These are phyloP conservation scores for Pichia sp. DNA, from an alignment of 1,139 yeast species.

Conservation along the genomic window DNA sequence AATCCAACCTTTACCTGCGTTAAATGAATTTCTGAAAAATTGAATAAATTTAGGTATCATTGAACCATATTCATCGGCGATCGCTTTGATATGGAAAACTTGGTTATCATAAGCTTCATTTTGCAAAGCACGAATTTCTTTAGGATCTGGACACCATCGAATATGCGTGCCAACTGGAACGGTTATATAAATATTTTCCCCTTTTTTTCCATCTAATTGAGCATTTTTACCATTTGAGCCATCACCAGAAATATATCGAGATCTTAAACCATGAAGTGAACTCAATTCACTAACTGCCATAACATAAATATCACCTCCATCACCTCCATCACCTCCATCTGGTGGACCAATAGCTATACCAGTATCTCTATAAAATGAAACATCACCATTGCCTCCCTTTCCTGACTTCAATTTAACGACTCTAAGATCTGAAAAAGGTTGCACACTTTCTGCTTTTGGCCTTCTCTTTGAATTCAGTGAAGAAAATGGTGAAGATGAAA, in stretches of 20 bases:
- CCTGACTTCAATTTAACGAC: slow-evolving; percentile 71
- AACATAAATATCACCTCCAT: slow-evolving; percentile 81
- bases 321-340: slow-evolving; percentile 97
- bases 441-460: slow-evolving; percentile 33
- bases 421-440: slow-evolving; percentile 53
- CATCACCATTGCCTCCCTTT: slow-evolving; percentile 81
- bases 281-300: slow-evolving; percentile 69
- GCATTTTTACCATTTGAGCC: slow-evolving; percentile 69
- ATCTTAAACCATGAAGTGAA: slow-evolving; percentile 63
- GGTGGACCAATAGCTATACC: slow-evolving; percentile 87
- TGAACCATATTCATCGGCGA: slow-evolving; percentile 23
- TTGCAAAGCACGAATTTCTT: slow-evolving; percentile 34
- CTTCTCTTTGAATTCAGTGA: slow-evolving; percentile 31
- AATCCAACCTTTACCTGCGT: slow-evolving; percentile 80
- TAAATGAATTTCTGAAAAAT: slow-evolving; percentile 51
- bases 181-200: slow-evolving; percentile 69
- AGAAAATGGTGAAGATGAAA: slow-evolving; percentile 37
- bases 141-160: slow-evolving; percentile 80
- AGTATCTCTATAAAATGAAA: slow-evolving; percentile 82
- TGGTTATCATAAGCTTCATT: slow-evolving; percentile 17
- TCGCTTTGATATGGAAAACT: slow-evolving; percentile 25
- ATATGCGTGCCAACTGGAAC: slow-evolving; percentile 91
- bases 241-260: slow-evolving; percentile 61
- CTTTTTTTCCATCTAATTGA: slow-evolving; percentile 80
- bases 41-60: slow-evolving; percentile 41